Evolutionary conservation across 805 yeast species (phyloP), one percentile per base, ranked within the genome.

Genomic region (Candida tibetensis): DNA sequence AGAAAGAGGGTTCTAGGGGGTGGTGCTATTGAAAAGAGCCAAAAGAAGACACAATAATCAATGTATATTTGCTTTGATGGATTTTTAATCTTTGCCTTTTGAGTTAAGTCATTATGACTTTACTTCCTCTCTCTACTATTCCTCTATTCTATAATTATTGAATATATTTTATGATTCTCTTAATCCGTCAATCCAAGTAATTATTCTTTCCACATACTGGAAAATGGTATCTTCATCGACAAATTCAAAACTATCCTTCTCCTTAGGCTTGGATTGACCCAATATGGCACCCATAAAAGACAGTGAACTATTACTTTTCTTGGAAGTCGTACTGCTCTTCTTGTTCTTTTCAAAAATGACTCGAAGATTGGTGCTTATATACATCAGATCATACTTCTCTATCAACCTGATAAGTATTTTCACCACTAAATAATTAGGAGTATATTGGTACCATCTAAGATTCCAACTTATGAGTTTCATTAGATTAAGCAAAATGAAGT

Each of bases 1-100:
- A 81, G 99, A 66, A 72, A 71, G 58, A 86, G 87, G 69, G 88
- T 81, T 3, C 69, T 82, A 72, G 79, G 73, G 38, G 29, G 14
- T 14, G 26, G 30, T 14, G 17, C 23, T 17, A 32, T 30, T 6
- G 30, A 18, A n/a, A 42, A 43, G 47, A 46, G 43, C n/a, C 17
- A 31, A 25, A 42, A 43, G 47, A 46, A 46, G 42, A 27, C 36
- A 27, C 30, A 40, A 27, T 39, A 36, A 21, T 19, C 14, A 17
- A 31, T 4, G 28, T 17, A 15, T 35, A 28, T 22, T 28, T 10
- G 14, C 14, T n/a, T 32, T 23, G 13, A 36, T 30, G 28, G 40
- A 19, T 21, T 6, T n/a, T n/a, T n/a, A n/a, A n/a, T n/a, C n/a
- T n/a, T n/a, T n/a, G n/a, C n/a, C n/a, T n/a, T n/a, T 21, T 21